Evolutionary conservation across 306 rosid genomes (phyloP).

Genomic region (Pueraria montana): DNA sequence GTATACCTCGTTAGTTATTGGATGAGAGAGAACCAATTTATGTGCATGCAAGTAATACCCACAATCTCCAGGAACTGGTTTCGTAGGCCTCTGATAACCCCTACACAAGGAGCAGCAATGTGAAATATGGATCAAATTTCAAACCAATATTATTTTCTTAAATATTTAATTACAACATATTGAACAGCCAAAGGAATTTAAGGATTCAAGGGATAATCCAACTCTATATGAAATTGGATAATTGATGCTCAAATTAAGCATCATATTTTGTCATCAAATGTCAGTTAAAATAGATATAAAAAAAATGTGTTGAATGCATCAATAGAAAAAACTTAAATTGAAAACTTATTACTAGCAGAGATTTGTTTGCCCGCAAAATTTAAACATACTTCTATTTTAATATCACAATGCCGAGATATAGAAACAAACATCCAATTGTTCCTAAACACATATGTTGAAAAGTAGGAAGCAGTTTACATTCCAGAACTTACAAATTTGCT

Average conservation of each 20-base stretch:
- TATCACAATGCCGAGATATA: background rate
- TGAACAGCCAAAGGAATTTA: background rate
- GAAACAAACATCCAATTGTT: background rate
- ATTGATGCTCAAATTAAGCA: conserved; percentile 13
- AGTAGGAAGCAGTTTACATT: background rate
- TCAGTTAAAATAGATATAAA: background rate
- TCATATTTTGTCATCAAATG: conserved; percentile 2
- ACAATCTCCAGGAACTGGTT: conserved; percentile 95
- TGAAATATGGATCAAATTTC: conserved; percentile 15
- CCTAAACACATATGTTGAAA: background rate
- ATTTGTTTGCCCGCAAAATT: conserved; percentile 1
- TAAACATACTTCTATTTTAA: background rate
- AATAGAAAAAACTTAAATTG: background rate
- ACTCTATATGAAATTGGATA: background rate
- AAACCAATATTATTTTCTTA: conserved; percentile 1
- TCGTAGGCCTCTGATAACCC: conserved; percentile 80
- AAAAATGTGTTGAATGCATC: conserved; percentile 7
- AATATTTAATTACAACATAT: background rate
- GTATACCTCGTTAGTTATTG: conserved; percentile 73
- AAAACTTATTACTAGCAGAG: conserved; percentile 15
- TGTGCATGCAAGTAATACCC: conserved; percentile 90
- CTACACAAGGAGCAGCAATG: conserved; percentile 48
- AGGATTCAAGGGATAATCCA: background rate
- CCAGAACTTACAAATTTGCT: background rate
- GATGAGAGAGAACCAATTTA: conserved; percentile 73